Conservation (phyloP, 331 rosid species). For the Quercus tomentella region DNA sequence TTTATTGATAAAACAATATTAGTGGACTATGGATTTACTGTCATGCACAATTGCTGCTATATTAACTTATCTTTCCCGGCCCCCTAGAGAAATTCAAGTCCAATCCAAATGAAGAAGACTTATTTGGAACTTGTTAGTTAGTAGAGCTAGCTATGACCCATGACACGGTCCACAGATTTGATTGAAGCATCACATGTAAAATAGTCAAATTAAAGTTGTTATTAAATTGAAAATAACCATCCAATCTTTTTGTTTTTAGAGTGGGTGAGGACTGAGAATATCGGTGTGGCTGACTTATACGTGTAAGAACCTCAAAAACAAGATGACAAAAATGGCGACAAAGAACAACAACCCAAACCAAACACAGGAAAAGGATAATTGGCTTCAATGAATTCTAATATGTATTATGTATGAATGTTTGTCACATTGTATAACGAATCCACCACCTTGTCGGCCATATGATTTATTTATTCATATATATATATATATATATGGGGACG, state of each 20-base stretch:
- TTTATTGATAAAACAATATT: too few relatives aligned
- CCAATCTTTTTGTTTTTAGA: background rate
- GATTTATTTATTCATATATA: background rate
- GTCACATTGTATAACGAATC: background rate
- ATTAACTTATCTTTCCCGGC: too few relatives aligned
- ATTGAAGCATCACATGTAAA: too few relatives aligned
- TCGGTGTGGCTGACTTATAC: too few relatives aligned
- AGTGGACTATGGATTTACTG: too few relatives aligned
- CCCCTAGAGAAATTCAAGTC: too few relatives aligned
- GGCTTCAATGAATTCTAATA: background rate
- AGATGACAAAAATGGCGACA: background rate
- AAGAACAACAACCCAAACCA: background rate
- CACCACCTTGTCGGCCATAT: background rate
- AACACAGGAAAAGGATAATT: background rate
- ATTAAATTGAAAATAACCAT: background rate
- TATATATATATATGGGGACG: background rate
- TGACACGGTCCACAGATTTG: too few relatives aligned
- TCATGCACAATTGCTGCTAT: too few relatives aligned
- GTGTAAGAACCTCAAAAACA: background rate
- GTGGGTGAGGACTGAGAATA: background rate
- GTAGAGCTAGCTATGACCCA: too few relatives aligned
- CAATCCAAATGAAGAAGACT: too few relatives aligned
- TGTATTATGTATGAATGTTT: background rate
- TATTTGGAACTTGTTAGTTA: too few relatives aligned
- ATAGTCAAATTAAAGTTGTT: background rate